These are phyloP conservation scores for Lablab purpureus DNA, from an alignment of 306 rosid genomes.

Conservation along the genomic window DNA sequence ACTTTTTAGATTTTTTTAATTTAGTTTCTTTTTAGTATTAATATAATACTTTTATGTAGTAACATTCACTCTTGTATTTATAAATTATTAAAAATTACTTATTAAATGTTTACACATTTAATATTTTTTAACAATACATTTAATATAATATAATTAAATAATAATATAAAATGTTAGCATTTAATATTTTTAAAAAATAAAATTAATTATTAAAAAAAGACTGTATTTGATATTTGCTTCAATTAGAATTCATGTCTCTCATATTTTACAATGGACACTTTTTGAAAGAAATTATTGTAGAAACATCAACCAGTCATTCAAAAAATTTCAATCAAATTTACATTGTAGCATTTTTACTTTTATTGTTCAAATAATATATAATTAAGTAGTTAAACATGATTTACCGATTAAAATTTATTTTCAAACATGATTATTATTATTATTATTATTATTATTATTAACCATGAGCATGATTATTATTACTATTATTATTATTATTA, in stretches of 20 bases:
- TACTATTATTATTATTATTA: too few species aligned
- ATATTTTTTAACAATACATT: neutral
- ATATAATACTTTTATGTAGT: neutral
- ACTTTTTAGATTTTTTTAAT: neutral
- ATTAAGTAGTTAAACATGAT: neutral
- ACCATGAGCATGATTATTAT: too few species aligned
- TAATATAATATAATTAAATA: neutral
- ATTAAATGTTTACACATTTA: neutral
- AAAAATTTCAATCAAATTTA: neutral
- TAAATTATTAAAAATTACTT: neutral
- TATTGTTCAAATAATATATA: neutral
- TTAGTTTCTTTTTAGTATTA: neutral
- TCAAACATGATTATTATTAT: too few species aligned
- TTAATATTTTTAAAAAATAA: neutral
- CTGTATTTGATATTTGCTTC: neutral
- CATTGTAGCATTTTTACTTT: neutral
- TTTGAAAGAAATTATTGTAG: too few species aligned
- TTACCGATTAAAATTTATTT: too few species aligned
- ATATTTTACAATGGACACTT: too few species aligned
- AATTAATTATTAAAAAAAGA: neutral
- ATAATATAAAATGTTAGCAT: neutral
- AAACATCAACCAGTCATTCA: neutral
- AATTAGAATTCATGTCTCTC: neutral
- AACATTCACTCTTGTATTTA: neutral
- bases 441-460: too few species aligned